These are phyloP conservation scores for Cucurbita argyrosperma DNA, from an alignment of 306 rosid species.

Conservation along the genomic window DNA sequence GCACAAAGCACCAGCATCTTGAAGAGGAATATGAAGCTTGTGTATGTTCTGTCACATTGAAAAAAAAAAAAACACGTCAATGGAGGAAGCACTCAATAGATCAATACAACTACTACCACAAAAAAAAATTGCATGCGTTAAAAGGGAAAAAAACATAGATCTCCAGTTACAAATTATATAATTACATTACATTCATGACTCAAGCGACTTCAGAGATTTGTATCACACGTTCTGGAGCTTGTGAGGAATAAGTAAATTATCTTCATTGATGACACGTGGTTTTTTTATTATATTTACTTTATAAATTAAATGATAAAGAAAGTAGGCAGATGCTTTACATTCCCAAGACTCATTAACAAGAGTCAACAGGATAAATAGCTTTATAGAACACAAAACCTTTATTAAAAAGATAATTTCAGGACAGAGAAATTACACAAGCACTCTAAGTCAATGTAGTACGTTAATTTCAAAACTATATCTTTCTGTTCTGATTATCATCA, in stretches of 20 bases:
- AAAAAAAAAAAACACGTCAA: not conserved
- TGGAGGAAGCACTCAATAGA: not conserved
- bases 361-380: not conserved
- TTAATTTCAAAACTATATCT: not conserved
- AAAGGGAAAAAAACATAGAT: not conserved
- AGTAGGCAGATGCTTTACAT: not conserved
- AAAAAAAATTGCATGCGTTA: constrained; percentile 1
- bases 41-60: constrained; percentile 62
- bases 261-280: not conserved
- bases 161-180: not conserved
- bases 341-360: not conserved
- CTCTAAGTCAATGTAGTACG: not conserved
- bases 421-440: not conserved
- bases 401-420: not conserved
- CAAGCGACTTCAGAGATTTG: not conserved
- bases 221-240: not conserved
- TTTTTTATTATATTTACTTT: not conserved
- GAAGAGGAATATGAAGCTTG: constrained; percentile 34
- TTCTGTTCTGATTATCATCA: too few relatives aligned
- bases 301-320: not conserved
- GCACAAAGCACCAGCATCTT: constrained; percentile 30
- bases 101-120: not conserved
- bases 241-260: not conserved
- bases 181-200: not conserved
- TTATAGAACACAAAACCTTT: not conserved